Conservation (phyloP, 1,139 yeast species). For the Yueomyces sp. region DNA sequence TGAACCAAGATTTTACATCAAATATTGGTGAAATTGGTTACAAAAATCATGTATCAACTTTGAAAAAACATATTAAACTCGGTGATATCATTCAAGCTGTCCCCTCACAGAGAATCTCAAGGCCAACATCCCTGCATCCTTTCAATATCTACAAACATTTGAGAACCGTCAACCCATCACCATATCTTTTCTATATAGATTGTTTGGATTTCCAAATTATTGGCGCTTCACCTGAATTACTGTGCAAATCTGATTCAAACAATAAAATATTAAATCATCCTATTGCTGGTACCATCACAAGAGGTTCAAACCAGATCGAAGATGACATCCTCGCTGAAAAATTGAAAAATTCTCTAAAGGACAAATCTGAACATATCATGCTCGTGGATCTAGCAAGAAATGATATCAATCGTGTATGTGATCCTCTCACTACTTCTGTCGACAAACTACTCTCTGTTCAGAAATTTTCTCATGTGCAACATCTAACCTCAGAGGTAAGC, state of each 20-base stretch:
- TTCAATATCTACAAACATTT: conserved; percentile 90
- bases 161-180: conserved; percentile 93
- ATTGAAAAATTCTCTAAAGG: conserved; percentile 70
- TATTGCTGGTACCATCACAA: conserved; percentile 87
- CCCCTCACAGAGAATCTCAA: conserved; percentile 90
- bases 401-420: conserved; percentile 89
- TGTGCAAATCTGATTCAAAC: conserved; percentile 66
- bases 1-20: conserved; percentile 56
- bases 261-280: conserved; percentile 86
- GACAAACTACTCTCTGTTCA: conserved; percentile 83
- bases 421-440: conserved; percentile 70
- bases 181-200: conserved; percentile 88
- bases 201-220: conserved; percentile 84
- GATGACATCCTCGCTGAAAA: conserved; percentile 73
- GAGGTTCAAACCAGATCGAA: conserved; percentile 85
- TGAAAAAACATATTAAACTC: conserved; percentile 69
- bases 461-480: conserved; percentile 96
- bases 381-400: conserved; percentile 93
- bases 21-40: conserved; percentile 92
- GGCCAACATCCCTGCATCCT: conserved; percentile 91
- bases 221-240: conserved; percentile 92
- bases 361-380: conserved; percentile 97
- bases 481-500: conserved; percentile 85
- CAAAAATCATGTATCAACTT: conserved; percentile 59
- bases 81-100: conserved; percentile 97